Evolutionary conservation across 345 rosid species (phyloP).

Genomic region (Erysimum cheiranthoides): DNA sequence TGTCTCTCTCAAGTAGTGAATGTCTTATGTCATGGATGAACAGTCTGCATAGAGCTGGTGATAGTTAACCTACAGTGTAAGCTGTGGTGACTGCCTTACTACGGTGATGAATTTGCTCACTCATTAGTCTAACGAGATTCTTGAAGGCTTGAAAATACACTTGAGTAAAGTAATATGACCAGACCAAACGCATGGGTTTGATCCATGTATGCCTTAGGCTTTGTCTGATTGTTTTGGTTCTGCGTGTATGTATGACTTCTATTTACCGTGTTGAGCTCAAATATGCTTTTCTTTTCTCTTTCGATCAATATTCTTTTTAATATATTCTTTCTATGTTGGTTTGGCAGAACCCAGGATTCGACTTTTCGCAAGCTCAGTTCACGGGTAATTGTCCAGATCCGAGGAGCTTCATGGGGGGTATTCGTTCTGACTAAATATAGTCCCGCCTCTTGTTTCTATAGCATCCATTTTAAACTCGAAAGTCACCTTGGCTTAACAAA

Average conservation of each 20-base stretch:
- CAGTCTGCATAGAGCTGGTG: too few relatives aligned
- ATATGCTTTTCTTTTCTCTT: not conserved
- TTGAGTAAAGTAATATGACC: not conserved
- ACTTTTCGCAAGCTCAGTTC: constrained; percentile 96
- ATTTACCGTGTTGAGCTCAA: constrained; percentile 10
- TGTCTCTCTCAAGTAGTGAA: constrained; percentile 11
- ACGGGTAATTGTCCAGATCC: constrained; percentile 90
- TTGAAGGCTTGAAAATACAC: not conserved
- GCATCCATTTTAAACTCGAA: not conserved
- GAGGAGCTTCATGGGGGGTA: constrained; percentile 90
- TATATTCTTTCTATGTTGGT: not conserved
- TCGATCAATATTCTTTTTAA: not conserved
- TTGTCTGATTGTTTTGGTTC: not conserved
- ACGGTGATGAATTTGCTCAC: constrained; percentile 3
- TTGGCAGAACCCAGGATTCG: constrained; percentile 93
- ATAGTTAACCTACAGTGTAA: constrained; percentile 15
- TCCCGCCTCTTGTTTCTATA: constrained; percentile 12
- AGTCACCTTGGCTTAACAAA: not conserved
- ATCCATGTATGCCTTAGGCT: constrained; percentile 13
- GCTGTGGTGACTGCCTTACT: not conserved
- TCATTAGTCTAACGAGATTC: not conserved
- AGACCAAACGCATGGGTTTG: not conserved
- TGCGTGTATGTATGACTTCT: not conserved
- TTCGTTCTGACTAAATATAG: constrained; percentile 58
- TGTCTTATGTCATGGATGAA: too few relatives aligned